Conservation (phyloP, 768 basidiomycete species). For the Boletus vermiculosoides region DNA sequence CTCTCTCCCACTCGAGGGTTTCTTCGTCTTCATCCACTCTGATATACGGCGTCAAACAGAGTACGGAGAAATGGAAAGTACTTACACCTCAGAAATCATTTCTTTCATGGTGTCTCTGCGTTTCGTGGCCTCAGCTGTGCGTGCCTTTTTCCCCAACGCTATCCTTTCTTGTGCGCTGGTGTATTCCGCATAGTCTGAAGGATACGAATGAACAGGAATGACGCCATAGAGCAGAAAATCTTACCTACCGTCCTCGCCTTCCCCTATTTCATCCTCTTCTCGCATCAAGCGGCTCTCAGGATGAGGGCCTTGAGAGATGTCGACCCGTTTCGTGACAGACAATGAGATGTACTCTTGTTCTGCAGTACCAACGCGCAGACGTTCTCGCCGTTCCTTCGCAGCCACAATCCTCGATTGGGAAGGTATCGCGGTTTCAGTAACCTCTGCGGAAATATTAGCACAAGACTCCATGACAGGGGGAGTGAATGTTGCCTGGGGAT, state of each 20-base stretch:
- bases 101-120: conserved; percentile 71
- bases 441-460: conserved; percentile 27
- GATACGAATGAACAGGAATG: conserved; percentile 10
- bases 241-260: conserved; percentile 78
- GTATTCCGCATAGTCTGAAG: conserved; percentile 77
- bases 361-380: conserved; percentile 51
- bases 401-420: conserved; percentile 68
- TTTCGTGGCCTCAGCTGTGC: conserved; percentile 66
- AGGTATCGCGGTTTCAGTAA: conserved; percentile 53
- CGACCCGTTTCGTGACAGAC: conserved; percentile 56
- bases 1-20: conserved; percentile 80
- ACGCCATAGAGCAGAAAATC: background rate
- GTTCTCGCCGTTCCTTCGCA: conserved; percentile 76
- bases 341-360: conserved; percentile 78
- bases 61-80: conserved; percentile 10
- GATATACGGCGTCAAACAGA: conserved; percentile 4
- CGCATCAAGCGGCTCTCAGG: conserved; percentile 79
- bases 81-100: conserved; percentile 80
- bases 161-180: conserved; percentile 87
- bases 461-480: background rate
- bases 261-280: conserved; percentile 86
- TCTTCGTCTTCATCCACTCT: conserved; percentile 86
- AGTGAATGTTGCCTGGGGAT: conserved; percentile 27
- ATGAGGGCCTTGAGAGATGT: conserved; percentile 68
- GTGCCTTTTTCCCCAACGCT: conserved; percentile 78